Base-by-base conservation (phyloP, 73 alveolate genomes). In the Paramecium sonneborni region DNA sequence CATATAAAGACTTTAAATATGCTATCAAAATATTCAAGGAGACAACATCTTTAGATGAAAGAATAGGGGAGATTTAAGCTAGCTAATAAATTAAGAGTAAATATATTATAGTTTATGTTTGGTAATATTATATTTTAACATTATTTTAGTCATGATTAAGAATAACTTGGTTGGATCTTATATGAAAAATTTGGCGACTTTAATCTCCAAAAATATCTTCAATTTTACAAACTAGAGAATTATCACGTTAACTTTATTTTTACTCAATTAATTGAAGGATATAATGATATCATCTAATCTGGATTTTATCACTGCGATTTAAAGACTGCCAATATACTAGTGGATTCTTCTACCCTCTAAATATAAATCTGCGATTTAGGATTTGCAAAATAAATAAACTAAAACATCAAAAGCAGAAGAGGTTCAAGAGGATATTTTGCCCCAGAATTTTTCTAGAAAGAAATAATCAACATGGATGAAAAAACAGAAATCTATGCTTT, bases 131-230 rank as follows among this genome's bases (percentile, higher is more conserved):
- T n/a, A n/a, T n/a, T n/a, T n/a, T n/a, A n/a, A n/a, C n/a, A n/a
- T n/a, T n/a, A n/a, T n/a, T 62, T 30, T 62, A 62, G 84, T 32
- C 84, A 62, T 26, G 84, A 62, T 30, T 3, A 3, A 62, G 44
- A 26, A 10, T 23, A 62, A 1, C 24, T 62, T 62, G 46, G 24
- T 2, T 62, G 84, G 84, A 26, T 62, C 23, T 9, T 62, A 5
- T 62, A 62, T 32, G 84, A 62, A 32, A 62, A 62, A 62, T 62
- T 62, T 62, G 84, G 84, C 24, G 84, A 62, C 48, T 62, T 3
- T 62, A 62, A n/a, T 62, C 84, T 62, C 10, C 84, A 62, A n/a
- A 23, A 62, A 26, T 62, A 62, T n/a, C n/a, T 62, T 10, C 11
- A 62, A 62, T 11, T 14, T 62, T 26, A 9, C 14, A 26, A 26